These are phyloP conservation scores for Pythium rishiriense DNA, from an alignment of 352 stramenopile species.

Conservation along the genomic window DNA sequence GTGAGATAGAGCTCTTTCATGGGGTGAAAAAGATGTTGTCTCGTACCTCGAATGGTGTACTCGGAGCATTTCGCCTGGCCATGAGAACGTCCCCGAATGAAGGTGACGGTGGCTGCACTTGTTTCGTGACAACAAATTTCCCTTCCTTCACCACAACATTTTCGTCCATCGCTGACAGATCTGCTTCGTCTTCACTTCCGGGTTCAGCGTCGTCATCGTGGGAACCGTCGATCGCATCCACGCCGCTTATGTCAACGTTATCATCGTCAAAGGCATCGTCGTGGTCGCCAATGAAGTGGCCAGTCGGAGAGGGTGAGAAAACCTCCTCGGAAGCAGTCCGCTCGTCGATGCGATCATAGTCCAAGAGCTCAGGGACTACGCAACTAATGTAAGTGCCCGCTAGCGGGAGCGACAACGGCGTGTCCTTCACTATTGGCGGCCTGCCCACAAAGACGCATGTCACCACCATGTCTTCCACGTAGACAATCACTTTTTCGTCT, in stretches of 20 bases:
- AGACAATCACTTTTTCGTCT: neutral
- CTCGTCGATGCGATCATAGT: conserved; percentile 49
- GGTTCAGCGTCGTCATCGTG: neutral
- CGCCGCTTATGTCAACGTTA: conserved; percentile 34
- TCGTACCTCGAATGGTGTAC: conserved; percentile 62
- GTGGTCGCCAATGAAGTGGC: conserved; percentile 46
- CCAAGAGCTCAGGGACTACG: conserved; percentile 65
- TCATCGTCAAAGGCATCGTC: conserved; percentile 27
- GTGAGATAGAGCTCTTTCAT: neutral
- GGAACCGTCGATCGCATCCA: neutral
- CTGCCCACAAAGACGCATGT: conserved; percentile 27
- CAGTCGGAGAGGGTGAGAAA: conserved; percentile 39
- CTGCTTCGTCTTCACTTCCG: conserved; percentile 8
- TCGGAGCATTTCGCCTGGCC: conserved; percentile 46
- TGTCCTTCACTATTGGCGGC: conserved; percentile 49
- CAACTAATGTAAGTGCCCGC: conserved; percentile 78
- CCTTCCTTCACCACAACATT: conserved; percentile 41
- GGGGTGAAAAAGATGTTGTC: neutral
- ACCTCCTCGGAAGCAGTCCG: conserved; percentile 7
- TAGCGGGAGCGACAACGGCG: conserved; percentile 57
- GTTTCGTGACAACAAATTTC: conserved; percentile 46
- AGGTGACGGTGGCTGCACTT: conserved; percentile 42
- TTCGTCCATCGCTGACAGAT: neutral
- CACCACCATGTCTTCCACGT: neutral
- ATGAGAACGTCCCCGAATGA: conserved; percentile 76